phyloP scores from a whole-genome alignment of 139 green algal species.

The Coelastrella sp. region DNA sequence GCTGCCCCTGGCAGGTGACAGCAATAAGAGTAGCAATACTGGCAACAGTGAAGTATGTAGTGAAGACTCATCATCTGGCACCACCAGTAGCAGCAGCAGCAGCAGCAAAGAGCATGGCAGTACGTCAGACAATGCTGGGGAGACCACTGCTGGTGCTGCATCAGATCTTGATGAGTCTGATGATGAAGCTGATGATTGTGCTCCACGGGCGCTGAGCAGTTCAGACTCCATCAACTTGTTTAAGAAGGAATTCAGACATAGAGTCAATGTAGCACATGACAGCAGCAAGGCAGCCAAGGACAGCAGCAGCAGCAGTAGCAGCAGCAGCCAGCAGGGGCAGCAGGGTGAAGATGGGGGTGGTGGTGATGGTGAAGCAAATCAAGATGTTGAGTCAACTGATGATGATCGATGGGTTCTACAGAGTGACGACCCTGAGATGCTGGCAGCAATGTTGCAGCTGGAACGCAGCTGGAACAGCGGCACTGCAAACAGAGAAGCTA shows the following conservation, averaged over 20 bases:
- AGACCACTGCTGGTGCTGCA: neutral
- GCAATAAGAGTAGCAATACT: no score
- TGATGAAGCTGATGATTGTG: neutral
- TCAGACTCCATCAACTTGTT: neutral
- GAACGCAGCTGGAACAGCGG: constrained; percentile 35
- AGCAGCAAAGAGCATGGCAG: neutral
- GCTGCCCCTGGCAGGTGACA: no score
- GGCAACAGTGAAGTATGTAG: no score
- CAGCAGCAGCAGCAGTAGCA: neutral
- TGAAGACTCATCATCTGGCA: no score
- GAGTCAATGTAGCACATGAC: neutral
- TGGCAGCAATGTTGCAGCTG: constrained; percentile 4
- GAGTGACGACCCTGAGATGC: neutral
- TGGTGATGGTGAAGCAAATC: no score
- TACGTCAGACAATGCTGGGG: neutral
- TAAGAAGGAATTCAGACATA: neutral
- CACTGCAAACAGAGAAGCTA: neutral
- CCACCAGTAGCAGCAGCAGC: constrained; percentile 12
- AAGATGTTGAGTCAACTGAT: no score
- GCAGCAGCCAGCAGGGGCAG: neutral
- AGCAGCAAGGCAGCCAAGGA: neutral
- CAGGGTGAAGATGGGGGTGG: neutral
- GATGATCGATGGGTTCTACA: neutral
- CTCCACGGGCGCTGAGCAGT: neutral
- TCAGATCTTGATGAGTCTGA: neutral